Percentiles rank a stretch among this genome's conserved stretches.
These are phyloP conservation scores for Raphanus sativus DNA, from an alignment of 345 rosid genomes.

Conservation along the genomic window DNA sequence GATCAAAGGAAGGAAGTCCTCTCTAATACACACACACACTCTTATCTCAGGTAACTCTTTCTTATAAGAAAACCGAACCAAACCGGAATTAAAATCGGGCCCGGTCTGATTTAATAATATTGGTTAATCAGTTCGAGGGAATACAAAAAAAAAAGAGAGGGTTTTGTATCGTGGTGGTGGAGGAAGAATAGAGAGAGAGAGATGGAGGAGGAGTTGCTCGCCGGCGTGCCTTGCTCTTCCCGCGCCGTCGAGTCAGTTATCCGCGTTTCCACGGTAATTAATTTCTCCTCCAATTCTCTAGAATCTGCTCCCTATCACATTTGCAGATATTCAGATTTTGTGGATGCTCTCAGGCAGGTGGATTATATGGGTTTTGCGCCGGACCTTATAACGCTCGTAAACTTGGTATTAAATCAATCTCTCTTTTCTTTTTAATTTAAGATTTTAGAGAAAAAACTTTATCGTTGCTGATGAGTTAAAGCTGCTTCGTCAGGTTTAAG, in stretches of 20 bases:
- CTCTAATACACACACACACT: background rate
- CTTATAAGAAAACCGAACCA: background rate
- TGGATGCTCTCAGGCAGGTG: slow-evolving; percentile 59
- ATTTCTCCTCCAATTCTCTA: background rate
- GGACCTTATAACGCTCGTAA: slow-evolving; percentile 65
- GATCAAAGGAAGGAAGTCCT: background rate
- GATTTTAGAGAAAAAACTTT: background rate
- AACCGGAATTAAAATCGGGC: slow-evolving; percentile 14
- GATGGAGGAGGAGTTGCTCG: slow-evolving; percentile 56
- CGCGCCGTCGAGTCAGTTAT: slow-evolving; percentile 62
- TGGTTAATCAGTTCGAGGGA: background rate
- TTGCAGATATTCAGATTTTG: background rate
- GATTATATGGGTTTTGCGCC: slow-evolving; percentile 65
- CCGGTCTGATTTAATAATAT: background rate
- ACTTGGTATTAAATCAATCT: slow-evolving; percentile 40
- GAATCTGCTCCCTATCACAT: background rate
- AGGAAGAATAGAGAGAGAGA: slow-evolving; percentile 9
- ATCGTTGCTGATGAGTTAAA: background rate
- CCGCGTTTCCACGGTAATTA: slow-evolving; percentile 60
- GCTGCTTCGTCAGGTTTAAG: slow-evolving; percentile 53
- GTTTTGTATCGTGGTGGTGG: background rate
- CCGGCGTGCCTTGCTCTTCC: slow-evolving; percentile 76
- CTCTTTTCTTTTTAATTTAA: background rate
- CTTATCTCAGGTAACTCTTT: background rate
- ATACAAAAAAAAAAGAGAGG: background rate